Evolutionary conservation across 805 yeast species (phyloP).

Genomic region (Metschnikowia picachoensis): DNA sequence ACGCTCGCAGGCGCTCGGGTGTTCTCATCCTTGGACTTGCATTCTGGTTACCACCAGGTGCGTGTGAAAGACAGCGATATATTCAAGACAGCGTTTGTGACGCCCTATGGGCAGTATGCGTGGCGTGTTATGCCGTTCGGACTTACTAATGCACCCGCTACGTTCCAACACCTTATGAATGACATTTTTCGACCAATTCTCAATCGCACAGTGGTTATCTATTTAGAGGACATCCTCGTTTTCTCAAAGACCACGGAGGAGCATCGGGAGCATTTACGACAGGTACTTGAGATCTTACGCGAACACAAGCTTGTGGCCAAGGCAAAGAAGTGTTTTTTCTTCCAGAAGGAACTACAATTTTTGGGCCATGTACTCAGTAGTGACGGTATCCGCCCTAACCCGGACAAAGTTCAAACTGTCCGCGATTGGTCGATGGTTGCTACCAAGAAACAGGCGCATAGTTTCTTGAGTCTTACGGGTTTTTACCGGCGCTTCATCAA

Average conservation of each 20-base stretch:
- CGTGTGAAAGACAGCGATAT: not conserved
- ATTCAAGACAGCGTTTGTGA: constrained; percentile 7
- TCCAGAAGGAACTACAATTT: not conserved
- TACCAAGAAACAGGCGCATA: too few species aligned
- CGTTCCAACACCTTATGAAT: constrained; percentile 8
- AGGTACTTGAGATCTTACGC: not conserved
- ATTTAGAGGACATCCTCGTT: constrained; percentile 7
- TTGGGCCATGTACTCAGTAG: not conserved
- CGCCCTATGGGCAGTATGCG: constrained; percentile 10
- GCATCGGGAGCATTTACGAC: not conserved
- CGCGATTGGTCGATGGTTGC: not conserved
- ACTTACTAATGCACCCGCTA: constrained; percentile 6
- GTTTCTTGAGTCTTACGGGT: too few species aligned
- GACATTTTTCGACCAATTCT: not conserved
- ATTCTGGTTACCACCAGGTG: constrained; percentile 9
- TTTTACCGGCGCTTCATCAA: too few species aligned
- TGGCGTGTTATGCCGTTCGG: constrained; percentile 13
- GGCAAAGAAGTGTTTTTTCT: not conserved
- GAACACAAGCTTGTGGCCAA: not conserved
- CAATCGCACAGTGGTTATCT: not conserved
- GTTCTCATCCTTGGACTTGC: constrained; percentile 5
- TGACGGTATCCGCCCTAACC: not conserved
- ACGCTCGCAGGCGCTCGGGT: constrained; percentile 3
- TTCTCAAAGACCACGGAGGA: not conserved
- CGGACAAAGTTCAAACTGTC: not conserved